phyloP scores from a whole-genome alignment of 1,284 basidiomycete genomes.

The Apiotrichum domesticum region DNA sequence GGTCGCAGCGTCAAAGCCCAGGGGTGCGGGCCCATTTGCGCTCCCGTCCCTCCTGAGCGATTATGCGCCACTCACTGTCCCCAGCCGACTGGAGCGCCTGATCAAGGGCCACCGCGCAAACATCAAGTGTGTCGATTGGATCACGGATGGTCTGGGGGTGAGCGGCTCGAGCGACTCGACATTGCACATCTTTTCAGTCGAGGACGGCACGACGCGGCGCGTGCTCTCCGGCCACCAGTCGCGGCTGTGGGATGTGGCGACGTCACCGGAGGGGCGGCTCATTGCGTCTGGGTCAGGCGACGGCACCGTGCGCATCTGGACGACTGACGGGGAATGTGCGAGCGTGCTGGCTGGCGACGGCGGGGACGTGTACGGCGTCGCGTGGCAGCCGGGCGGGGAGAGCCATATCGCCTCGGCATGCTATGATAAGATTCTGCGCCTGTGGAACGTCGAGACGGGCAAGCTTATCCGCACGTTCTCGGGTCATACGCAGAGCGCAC shows the following conservation, averaged over 20 bases:
- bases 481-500: conserved; percentile 48
- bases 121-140: conserved; percentile 49
- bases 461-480: conserved; percentile 50
- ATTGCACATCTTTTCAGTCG: conserved; percentile 35
- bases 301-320: conserved; percentile 50
- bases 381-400: conserved; percentile 45
- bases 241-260: conserved; percentile 49
- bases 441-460: conserved; percentile 48
- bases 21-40: conserved; percentile 12
- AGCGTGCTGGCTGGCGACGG: conserved; percentile 34
- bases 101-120: conserved; percentile 48
- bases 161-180: conserved; percentile 48
- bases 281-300: conserved; percentile 48
- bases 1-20: conserved; percentile 27
- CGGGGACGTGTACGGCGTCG: conserved; percentile 50
- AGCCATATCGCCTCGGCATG: conserved; percentile 47
- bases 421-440: conserved; percentile 50
- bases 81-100: conserved; percentile 23
- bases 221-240: conserved; percentile 45
- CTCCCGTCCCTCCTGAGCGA: conserved; percentile 37
- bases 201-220: conserved; percentile 21
- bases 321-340: conserved; percentile 21
- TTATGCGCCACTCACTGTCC: conserved; percentile 35
- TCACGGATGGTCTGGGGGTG: conserved; percentile 45
- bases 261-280: conserved; percentile 18